Evolutionary conservation across 768 basidiomycete genomes (phyloP), one percentile per base, ranked within the genome.

Genomic region (Leccinum uliginosum): DNA sequence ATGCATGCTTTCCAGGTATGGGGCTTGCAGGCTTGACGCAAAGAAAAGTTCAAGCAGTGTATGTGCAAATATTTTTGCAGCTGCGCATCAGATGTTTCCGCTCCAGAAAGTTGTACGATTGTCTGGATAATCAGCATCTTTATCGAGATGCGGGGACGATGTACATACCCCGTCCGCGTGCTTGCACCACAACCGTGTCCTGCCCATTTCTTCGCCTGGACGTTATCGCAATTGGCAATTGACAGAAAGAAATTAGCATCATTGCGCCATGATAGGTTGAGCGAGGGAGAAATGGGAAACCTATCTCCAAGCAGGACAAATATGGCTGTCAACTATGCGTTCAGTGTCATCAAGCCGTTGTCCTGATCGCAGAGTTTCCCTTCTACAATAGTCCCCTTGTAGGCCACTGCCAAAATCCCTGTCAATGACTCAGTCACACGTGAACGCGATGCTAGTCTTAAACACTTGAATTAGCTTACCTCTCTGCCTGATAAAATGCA

Each of bases 331-430:
- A 38, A 17, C 17, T 38, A 15, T 38, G 35, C 8, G 11, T 6
- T n/a, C 34, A 19, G 26, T 60, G 17, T 50, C 9, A 6, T 51
- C 17, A 54, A 26, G 8, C 6, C 19, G 23, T 4, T 15, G 19
- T 23, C 12, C 30, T 60, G 26, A 40, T 50, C 6, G 34, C 12
- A 6, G 21, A 19, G 10, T 51, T 45, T 8, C 35, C 6, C 17
- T 27, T 11, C 23, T 27, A 12, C 4, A 6, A 29, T 15, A 30
- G 45, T 30, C 9, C 47, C 56, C 35, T 58, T 66, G 19, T 63
- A 12, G 15, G 56, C 35, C 9, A 62, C 14, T 9, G 55, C 50
- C 4, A 65, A 15, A 21, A 66, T 53, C 40, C 58, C 64, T 62
- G n/a, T 24, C 17, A 34, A 45, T 14, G 26, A 23, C 21, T 24